Base-by-base conservation (phyloP, 2,329 filamentous ascomycete species). In the Diaporthe sp. region DNA sequence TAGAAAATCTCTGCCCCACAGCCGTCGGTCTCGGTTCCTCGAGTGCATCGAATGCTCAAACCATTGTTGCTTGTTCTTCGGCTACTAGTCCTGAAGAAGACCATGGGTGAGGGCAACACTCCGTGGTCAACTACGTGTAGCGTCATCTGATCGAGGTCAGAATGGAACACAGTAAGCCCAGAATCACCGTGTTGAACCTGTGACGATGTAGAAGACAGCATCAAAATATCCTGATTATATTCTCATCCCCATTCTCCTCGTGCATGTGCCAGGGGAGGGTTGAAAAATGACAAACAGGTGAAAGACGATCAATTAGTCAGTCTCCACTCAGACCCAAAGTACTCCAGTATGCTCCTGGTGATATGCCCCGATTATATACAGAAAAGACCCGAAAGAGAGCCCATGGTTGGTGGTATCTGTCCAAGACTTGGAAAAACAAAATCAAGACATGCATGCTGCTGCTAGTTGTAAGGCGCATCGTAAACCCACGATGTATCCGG, bases 341-440 rank as follows among this genome's bases (percentile, higher is more conserved):
- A 68, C 63, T 68, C 63, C 63, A 37, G 10, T 68, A 68, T 68
- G 32, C 63, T 68, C 63, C 63, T 50, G 47, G 50, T 32, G 30
- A 39, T 53, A 51, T 68, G 63, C 63, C 25, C 63, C 15, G 63
- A 68, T 68, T 53, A 53, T 68, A 53, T 68, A 53, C 35, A 68
- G 27, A 27, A 68, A 15, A 19, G 8, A 10, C 63, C 30, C 22
- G n/a, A 32, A 53, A 25, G 22, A 68, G 63, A 44, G 59, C 13
- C 42, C 63, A 10, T 53, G 44, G n/a, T 39, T 39, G 44, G 63
- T 68, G 63, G 63, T 68, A 68, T 68, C 63, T 68, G 63, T 39
- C 47, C 63, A 53, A 53, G 32, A 39, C 32, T 27, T 51, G 44
- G 44, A 19, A 50, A 50, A 66, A 53, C 32, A 51, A 66, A 66